Base-by-base conservation (phyloP, 2,329 filamentous ascomycete genomes). In the Colletotrichum filicis region DNA sequence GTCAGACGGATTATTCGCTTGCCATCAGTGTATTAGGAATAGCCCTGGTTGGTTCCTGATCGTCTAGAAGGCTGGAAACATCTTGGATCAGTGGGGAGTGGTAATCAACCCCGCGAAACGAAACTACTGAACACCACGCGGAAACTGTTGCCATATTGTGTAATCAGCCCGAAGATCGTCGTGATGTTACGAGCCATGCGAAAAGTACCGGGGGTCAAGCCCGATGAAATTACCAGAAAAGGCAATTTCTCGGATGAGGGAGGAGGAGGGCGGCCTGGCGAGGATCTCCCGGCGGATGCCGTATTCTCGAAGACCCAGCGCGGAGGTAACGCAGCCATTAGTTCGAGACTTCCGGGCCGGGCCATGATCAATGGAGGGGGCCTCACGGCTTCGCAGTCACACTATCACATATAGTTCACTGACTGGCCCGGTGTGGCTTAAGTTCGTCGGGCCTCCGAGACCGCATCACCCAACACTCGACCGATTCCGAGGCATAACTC, bases 301-400 rank as follows among this genome's bases (percentile, higher is more conserved):
- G 12, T 28, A 14, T 52, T 11, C 14, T 24, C 28, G 30, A 37
- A 35, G 32, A 60, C 32, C 57, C 32, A 42, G 35, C 35, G 30
- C 22, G 42, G 46, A 55, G 26, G 52, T 14, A 49, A 32, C 26
- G 26, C 52, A 55, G 14, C 70, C 26, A 49, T 19, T 28, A 22
- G n/a, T 5, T 32, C 56, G 46, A 67, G 62, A 68, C 37, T 58
- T 55, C 57, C 66, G 70, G 70, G 42, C 59, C 70, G 70, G 49
- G 56, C 60, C 66, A 72, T 24, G 66, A 53, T 59, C 58, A 26
- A 35, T 28, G 22, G 42, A 22, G 42, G 19, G 42, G 42, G 37
- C 37, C 37, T 42, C 37, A 19, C 37, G 37, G 6, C 42, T 42
- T 42, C 42, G 19, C 19, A 9, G 19, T 22, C 42, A 22, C 42